Conservation (phyloP, 2,329 filamentous ascomycete genomes). For the Cercospora citrullina region DNA sequence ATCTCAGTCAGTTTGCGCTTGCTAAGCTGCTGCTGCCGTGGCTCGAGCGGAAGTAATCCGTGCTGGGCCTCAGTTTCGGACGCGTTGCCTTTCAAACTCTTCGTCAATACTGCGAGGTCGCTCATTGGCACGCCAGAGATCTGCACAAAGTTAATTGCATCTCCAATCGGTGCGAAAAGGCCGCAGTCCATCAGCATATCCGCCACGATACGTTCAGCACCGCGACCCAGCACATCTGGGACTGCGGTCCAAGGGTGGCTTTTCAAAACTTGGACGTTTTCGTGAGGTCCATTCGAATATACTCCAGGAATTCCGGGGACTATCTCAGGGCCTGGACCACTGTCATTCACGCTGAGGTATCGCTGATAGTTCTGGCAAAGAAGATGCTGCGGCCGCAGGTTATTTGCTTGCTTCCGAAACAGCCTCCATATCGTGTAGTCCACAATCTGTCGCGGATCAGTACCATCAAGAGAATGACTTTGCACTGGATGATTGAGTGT, state of each 20-base stretch:
- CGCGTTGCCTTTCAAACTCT: too few species aligned
- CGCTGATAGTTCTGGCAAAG: slow-evolving; percentile 81
- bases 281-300: slow-evolving; percentile 64
- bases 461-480: slow-evolving; percentile 32
- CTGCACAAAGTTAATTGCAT: slow-evolving; percentile 70
- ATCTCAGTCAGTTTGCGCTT: slow-evolving; percentile 49
- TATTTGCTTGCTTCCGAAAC: slow-evolving; percentile 59
- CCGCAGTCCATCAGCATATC: slow-evolving; percentile 75
- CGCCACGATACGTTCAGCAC: slow-evolving; percentile 75
- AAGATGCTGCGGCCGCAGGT: slow-evolving; percentile 66
- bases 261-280: slow-evolving; percentile 68
- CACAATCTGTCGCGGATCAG: slow-evolving; percentile 44
- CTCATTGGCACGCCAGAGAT: slow-evolving; percentile 69
- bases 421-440: slow-evolving; percentile 67
- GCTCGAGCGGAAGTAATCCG: background rate
- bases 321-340: slow-evolving; percentile 38
- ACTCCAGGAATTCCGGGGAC: slow-evolving; percentile 64
- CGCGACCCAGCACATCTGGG: slow-evolving; percentile 69
- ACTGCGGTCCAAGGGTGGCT: slow-evolving; percentile 71
- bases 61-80: background rate
- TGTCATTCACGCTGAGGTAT: slow-evolving; percentile 37
- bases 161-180: slow-evolving; percentile 66
- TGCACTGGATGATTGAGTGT: slow-evolving; percentile 50
- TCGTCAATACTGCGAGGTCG: slow-evolving; percentile 40
- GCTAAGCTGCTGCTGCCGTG: background rate